Evolutionary conservation across 768 basidiomycete genomes (phyloP).

Genomic region (Russula sp.): DNA sequence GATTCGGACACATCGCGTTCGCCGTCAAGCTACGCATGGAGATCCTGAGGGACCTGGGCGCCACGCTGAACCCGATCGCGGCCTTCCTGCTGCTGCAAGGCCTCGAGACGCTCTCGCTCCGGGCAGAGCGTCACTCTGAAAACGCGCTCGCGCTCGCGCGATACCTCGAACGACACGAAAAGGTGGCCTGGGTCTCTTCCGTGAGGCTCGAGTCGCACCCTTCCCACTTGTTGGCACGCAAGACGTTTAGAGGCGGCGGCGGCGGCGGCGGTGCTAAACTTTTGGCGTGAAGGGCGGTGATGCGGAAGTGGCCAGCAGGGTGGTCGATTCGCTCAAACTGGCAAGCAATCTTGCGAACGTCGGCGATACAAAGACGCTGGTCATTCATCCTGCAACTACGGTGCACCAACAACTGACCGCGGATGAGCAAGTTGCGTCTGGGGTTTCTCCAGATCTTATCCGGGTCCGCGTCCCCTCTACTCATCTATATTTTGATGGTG

Average conservation of each 20-base stretch:
- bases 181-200: conserved; percentile 73
- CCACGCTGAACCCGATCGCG: conserved; percentile 59
- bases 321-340: conserved; percentile 65
- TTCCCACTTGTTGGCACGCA: conserved; percentile 51
- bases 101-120: conserved; percentile 66
- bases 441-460: conserved; percentile 71
- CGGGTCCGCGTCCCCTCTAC: conserved; percentile 48
- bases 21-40: conserved; percentile 58
- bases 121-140: conserved; percentile 61
- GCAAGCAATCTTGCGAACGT: conserved; percentile 71
- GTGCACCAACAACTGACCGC: conserved; percentile 63
- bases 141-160: conserved; percentile 65
- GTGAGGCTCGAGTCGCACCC: conserved; percentile 58
- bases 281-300: conserved; percentile 76
- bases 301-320: too few species aligned
- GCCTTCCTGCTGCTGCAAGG: conserved; percentile 75
- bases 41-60: conserved; percentile 60
- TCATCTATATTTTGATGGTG: background rate
- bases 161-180: conserved; percentile 54
- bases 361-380: conserved; percentile 72
- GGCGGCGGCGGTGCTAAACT: conserved; percentile 71
- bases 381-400: conserved; percentile 71
- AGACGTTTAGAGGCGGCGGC: conserved; percentile 46
- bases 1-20: conserved; percentile 58
- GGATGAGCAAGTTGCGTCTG: conserved; percentile 55